Percentiles rank a stretch among this genome's conserved stretches.
Evolutionary conservation across 306 rosid species (phyloP).

Genomic region (Acacia melanoxylon): DNA sequence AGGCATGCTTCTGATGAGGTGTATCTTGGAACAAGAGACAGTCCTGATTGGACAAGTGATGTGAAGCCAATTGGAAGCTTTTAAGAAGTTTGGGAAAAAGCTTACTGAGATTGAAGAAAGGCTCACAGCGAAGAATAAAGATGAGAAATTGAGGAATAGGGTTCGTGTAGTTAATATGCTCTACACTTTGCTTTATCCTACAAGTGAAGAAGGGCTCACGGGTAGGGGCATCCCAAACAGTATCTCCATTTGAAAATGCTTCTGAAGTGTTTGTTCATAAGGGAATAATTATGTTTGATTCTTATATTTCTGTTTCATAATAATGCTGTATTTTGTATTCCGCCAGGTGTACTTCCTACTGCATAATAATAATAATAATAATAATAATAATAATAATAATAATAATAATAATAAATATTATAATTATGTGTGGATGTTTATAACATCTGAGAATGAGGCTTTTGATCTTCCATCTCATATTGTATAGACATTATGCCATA

Average conservation of each 20-base stretch:
- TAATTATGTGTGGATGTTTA: no score
- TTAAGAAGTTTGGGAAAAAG: conserved; percentile 32
- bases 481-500: no score
- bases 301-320: not conserved
- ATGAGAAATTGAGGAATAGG: conserved; percentile 28
- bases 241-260: not conserved
- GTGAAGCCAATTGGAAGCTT: conserved; percentile 22
- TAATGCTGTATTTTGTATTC: not conserved
- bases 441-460: no score
- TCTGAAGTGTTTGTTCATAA: not conserved
- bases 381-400: not conserved
- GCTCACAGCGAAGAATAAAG: not conserved
- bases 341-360: not conserved
- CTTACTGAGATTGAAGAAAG: conserved; percentile 28
- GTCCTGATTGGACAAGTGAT: conserved; percentile 32
- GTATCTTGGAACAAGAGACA: conserved; percentile 54
- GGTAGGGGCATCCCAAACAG: not conserved
- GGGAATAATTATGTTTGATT: not conserved
- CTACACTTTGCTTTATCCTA: not conserved
- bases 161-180: not conserved
- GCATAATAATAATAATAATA: not conserved
- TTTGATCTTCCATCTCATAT: no score
- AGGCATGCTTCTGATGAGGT: conserved; percentile 64
- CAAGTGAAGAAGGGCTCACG: not conserved
- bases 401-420: no score